Base-by-base conservation (phyloP, 148 eudicot genomes). In the Arbutus unedo region DNA sequence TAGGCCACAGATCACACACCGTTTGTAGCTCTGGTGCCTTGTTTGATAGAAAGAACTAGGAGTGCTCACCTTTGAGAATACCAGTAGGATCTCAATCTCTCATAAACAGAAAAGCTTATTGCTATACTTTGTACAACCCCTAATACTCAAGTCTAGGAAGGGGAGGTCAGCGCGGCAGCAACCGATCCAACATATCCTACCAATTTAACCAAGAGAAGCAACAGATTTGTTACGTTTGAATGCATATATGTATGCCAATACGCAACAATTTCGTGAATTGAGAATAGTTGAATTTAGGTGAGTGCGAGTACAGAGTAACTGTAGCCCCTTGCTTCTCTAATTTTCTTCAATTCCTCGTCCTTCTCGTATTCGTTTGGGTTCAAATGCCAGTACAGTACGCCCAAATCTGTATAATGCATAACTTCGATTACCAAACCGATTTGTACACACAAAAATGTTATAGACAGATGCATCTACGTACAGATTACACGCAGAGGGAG, bases 181-280 rank as follows among this genome's bases (percentile, higher is more conserved):
- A n/a, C n/a, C n/a, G 80, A 67, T 95, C 98, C 81, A 93, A 90
- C 86, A 95, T 38, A 87, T 95, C 98, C 98, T 95, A 89, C 21
- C 76, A 45, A 21, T 14, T 59, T 14, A 21, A 9, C 41, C 43
- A 55, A 25, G 55, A 79, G 21, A 23, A 14, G n/a, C 21, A 21
- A 31, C 38, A 31, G 38, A 31, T 31, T 31, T 1, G 38, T 31
- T 31, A 1, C 38, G 38, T 31, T 31, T 5, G 25, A 14, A 15
- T 44, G 3, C 21, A 19, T 44, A 73, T 41, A 15, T 15, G 9
- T 18, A 73, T 5, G 2, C 6, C 23, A 44, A 47, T n/a, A n/a
- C n/a, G n/a, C n/a, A n/a, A 8, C 4, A 75, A 48, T 0, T 49
- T n/a, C 53, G 7, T 50, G 41, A 50, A 73, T 66, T 2, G 11